phyloP scores from a whole-genome alignment of 768 basidiomycete species.

The Rhizopogon vinicolor region DNA sequence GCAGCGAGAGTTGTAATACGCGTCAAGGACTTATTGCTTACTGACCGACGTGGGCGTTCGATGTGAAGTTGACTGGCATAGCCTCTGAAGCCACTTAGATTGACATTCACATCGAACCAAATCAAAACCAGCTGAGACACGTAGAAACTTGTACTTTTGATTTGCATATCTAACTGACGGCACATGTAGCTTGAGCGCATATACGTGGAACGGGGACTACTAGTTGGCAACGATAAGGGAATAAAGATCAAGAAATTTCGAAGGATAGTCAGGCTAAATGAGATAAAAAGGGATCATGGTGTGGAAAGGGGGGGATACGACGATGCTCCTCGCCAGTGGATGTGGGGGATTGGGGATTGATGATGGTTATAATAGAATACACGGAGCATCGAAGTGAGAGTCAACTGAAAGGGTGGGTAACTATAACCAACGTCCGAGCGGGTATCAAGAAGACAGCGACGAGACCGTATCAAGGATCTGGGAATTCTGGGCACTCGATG shows the following conservation, averaged over 20 bases:
- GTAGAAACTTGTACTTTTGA: not conserved
- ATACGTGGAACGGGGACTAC: not conserved
- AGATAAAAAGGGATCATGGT: not conserved
- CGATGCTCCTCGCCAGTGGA: constrained; percentile 51
- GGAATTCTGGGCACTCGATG: constrained; percentile 50
- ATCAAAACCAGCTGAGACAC: not conserved
- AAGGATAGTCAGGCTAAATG: not conserved
- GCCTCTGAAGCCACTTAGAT: not conserved
- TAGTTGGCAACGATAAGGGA: not conserved
- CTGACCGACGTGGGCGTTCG: not conserved
- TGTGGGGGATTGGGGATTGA: constrained; percentile 26
- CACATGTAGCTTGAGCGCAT: constrained; percentile 4
- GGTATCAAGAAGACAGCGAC: constrained; percentile 6
- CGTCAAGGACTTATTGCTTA: not conserved
- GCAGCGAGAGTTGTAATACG: not conserved
- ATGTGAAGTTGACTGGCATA: not conserved
- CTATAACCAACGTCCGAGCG: not conserved
- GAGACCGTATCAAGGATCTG: constrained; percentile 16
- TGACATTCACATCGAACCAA: not conserved
- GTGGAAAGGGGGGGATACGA: constrained; percentile 41
- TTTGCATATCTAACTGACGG: not conserved
- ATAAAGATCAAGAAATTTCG: constrained; percentile 3
- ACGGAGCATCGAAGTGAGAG: constrained; percentile 42
- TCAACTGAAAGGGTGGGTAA: not conserved
- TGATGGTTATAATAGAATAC: constrained; percentile 22